Evolutionary conservation across 305 asterid genomes (phyloP).

Genomic region (Fraxinus dipetala): DNA sequence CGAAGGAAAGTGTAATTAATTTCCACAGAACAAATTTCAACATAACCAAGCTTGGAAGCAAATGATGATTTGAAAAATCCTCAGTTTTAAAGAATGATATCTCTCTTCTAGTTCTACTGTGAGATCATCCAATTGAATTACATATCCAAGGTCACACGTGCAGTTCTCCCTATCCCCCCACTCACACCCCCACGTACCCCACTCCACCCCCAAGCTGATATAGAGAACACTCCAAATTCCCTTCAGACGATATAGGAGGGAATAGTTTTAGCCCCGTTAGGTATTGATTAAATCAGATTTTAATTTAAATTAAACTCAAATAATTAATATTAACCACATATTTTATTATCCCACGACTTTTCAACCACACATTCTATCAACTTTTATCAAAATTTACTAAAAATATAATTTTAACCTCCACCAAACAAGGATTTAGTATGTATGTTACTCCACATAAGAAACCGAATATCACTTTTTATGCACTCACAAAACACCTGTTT

Average conservation of each 20-base stretch:
- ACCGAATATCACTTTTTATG: conserved; percentile 18
- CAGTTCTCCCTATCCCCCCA: not conserved
- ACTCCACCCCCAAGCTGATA: not conserved
- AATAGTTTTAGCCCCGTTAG: not conserved
- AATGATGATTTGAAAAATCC: not conserved
- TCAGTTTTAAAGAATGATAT: not conserved
- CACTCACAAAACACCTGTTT: not conserved
- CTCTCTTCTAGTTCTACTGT: not conserved
- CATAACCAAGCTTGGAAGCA: not conserved
- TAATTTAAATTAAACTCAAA: too few relatives aligned
- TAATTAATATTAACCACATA: too few relatives aligned
- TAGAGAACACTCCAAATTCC: not conserved
- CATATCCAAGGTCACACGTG: conserved; percentile 3
- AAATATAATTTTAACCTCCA: too few relatives aligned
- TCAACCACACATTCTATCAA: too few relatives aligned
- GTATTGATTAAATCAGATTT: too few relatives aligned
- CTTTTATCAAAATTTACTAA: too few relatives aligned
- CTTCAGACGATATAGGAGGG: not conserved
- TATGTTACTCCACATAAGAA: not conserved
- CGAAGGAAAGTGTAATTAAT: not conserved
- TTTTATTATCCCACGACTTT: too few relatives aligned
- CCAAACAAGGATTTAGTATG: not conserved
- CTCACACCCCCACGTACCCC: not conserved
- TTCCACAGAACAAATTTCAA: not conserved
- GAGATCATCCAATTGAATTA: conserved; percentile 10